These are phyloP conservation scores for Typha latifolia DNA, from an alignment of 176 grass and related monocot species.

Conservation along the genomic window DNA sequence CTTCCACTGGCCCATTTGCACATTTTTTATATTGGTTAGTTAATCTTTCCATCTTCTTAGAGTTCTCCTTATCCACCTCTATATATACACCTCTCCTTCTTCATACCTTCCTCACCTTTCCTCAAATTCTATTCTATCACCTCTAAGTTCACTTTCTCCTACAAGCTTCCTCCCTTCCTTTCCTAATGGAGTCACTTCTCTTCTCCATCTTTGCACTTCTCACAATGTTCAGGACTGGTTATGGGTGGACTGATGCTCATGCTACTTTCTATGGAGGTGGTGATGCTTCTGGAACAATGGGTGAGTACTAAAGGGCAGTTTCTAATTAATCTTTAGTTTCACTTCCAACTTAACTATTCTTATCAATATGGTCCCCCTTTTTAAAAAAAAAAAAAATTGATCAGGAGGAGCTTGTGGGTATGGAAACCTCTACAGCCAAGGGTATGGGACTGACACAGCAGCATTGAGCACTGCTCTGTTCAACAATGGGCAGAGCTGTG, in stretches of 20 bases:
- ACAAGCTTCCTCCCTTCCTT: not conserved
- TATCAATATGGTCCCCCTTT: not conserved
- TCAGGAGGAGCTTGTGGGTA: constrained; percentile 17
- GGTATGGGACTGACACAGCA: constrained; percentile 7
- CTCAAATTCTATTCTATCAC: not conserved
- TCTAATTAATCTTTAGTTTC: not conserved
- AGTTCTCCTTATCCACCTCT: not conserved
- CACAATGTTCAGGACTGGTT: not conserved
- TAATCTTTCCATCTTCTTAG: not conserved
- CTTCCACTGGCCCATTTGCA: not conserved
- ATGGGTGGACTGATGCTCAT: constrained; percentile 10
- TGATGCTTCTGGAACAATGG: constrained; percentile 23
- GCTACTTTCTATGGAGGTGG: constrained; percentile 19
- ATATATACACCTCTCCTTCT: constrained; percentile 15
- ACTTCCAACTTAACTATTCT: not conserved
- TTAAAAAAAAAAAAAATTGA: no score
- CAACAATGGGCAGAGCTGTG: constrained; percentile 10
- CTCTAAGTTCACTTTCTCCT: no score
- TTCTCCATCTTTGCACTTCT: constrained; percentile 6
- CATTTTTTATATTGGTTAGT: not conserved
- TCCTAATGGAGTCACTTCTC: not conserved
- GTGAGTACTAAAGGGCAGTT: not conserved
- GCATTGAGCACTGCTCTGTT: constrained; percentile 16
- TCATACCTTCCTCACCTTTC: not conserved
- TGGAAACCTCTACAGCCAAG: constrained; percentile 16